Evolutionary conservation across 768 basidiomycete species (phyloP).

Genomic region (Rhodotorula toruloides): DNA sequence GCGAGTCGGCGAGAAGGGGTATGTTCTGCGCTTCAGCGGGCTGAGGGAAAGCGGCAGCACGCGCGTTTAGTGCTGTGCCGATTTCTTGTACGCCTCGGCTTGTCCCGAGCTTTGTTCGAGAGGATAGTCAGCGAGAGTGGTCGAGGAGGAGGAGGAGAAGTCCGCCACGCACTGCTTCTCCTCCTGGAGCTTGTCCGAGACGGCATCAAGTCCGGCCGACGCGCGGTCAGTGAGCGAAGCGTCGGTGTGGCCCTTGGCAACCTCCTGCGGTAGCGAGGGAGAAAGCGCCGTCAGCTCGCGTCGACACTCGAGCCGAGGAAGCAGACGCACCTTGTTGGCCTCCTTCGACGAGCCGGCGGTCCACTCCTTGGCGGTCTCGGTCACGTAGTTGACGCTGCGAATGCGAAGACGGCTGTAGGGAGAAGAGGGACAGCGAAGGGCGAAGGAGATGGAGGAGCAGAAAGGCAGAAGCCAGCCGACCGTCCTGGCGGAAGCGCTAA

Average conservation of each 20-base stretch:
- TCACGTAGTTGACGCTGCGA: slow-evolving; percentile 14
- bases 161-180: background rate
- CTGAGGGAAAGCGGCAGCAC: no score
- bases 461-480: no score
- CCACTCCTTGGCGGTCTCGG: slow-evolving; percentile 11
- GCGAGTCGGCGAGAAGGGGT: no score
- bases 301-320: background rate
- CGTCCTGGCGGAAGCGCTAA: background rate
- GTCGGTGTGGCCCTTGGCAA: slow-evolving; percentile 34
- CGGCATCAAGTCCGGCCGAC: slow-evolving; percentile 23
- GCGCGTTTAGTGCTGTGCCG: slow-evolving; percentile 12
- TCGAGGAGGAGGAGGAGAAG: background rate
- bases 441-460: background rate
- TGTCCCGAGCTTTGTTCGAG: background rate
- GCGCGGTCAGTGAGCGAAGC: slow-evolving; percentile 27
- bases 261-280: background rate
- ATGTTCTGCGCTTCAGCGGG: no score
- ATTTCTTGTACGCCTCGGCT: slow-evolving; percentile 28
- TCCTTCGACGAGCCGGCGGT: slow-evolving; percentile 19
- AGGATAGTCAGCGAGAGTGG: no score
- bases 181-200: slow-evolving; percentile 32
- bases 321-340: slow-evolving; percentile 25
- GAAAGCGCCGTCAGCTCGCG: background rate
- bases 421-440: background rate
- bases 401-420: background rate